These are phyloP conservation scores for Xylaria sp. DNA, from an alignment of 2,329 filamentous ascomycete species.

Conservation along the genomic window DNA sequence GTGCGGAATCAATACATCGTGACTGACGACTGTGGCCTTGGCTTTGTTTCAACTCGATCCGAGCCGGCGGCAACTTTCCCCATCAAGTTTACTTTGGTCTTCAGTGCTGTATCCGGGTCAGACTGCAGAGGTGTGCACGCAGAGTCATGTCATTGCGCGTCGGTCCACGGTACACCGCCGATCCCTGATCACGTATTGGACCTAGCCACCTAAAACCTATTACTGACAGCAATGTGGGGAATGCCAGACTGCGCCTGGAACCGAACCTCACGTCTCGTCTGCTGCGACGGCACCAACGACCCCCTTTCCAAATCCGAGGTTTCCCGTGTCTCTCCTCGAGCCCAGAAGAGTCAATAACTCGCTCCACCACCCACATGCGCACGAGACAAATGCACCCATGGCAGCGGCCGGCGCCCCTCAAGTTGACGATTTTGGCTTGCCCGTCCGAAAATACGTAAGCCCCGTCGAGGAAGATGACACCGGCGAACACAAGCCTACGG, in stretches of 20 bases:
- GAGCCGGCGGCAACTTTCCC: background rate
- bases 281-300: conserved; percentile 24
- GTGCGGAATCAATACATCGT: too few relatives aligned
- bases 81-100: background rate
- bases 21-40: background rate
- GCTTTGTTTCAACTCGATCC: background rate
- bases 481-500: conserved; percentile 22
- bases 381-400: conserved; percentile 45
- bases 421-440: conserved; percentile 77
- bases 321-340: conserved; percentile 39
- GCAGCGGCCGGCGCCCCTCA: conserved; percentile 54
- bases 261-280: conserved; percentile 23
- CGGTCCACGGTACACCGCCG: background rate
- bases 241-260: conserved; percentile 15
- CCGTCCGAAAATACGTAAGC: conserved; percentile 63
- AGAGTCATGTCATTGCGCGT: background rate
- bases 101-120: too few relatives aligned
- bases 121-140: background rate
- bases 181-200: background rate
- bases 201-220: conserved; percentile 22
- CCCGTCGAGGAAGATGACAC: conserved; percentile 39
- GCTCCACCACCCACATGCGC: conserved; percentile 48
- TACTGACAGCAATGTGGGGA: conserved; percentile 25
- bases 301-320: conserved; percentile 20
- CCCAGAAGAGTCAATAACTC: conserved; percentile 31